Evolutionary conservation across 495 filamentous ascomycete genomes (phyloP), one percentile per base, ranked within the genome.

Genomic region (Annulohypoxylon maeteangense): DNA sequence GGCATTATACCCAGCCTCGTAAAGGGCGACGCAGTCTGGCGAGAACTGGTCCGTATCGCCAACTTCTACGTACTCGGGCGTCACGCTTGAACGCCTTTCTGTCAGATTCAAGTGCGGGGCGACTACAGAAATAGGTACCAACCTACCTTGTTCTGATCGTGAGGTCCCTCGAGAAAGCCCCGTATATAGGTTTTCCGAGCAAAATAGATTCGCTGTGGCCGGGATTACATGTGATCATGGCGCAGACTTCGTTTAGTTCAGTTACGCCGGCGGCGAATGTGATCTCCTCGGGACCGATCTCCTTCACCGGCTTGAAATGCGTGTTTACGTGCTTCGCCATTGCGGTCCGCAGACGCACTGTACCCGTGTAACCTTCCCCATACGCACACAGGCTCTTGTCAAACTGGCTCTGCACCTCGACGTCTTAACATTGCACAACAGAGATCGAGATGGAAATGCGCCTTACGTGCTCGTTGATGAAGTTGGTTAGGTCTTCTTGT

Each of bases 121-220:
- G 47, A 31, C 18, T 12, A 18, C 10, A 29, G 25, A 11, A 34
- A 38, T n/a, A n/a, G n/a, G 6, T 20, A 10, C n/a, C 36, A 10
- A 16, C 71, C 11, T 71, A 76, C 76, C 74, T 71, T 16, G 74
- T 76, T 66, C 74, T 63, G 59, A 71, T 75, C 2, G 22, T 56
- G 20, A 76, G 62, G 53, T 78, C 80, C 7, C 42, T 34, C 1
- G 67, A 32, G 56, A 90, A 87, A 1, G 76, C 78, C 18, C 82
- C 81, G 58, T 89, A 90, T 53, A 81, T 82, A 6, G 86, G 87
- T 10, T 75, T 67, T 6, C 81, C 82, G 0, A 90, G 75, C 16
- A 89, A 50, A 34, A 89, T 82, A 0, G 81, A 82, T 50, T 90
- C 85, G 0, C 83, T 82, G 0, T 75, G 76, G 71, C 88, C 82